These are phyloP conservation scores for Helichrysum umbraculigerum DNA, from an alignment of 129 eudicot genomes.

Conservation along the genomic window DNA sequence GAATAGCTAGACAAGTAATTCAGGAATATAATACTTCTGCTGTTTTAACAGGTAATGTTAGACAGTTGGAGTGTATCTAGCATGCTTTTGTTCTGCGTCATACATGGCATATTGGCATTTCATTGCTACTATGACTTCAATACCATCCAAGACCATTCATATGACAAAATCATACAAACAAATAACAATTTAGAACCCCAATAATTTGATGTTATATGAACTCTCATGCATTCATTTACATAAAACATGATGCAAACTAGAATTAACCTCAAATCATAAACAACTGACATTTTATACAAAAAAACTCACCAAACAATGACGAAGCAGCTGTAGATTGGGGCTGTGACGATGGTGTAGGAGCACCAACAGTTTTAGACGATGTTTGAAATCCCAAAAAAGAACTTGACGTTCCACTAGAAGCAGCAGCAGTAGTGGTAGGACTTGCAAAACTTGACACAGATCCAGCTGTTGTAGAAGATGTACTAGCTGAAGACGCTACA, in stretches of 20 bases:
- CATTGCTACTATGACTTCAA: neutral
- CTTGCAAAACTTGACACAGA: constrained; percentile 53
- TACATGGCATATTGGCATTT: neutral
- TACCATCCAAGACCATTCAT: constrained; percentile 2
- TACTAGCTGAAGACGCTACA: constrained; percentile 25
- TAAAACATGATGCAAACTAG: neutral
- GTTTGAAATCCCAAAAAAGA: constrained; percentile 50
- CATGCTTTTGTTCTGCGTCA: constrained; percentile 7
- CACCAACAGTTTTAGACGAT: constrained; percentile 39
- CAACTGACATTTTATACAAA: neutral
- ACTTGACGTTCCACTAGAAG: constrained; percentile 43
- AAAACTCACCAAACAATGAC: constrained; percentile 58
- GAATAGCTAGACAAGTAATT: neutral
- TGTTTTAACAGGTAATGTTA: neutral
- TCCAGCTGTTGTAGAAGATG: constrained; percentile 36
- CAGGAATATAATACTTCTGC: neutral
- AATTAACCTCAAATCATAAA: neutral
- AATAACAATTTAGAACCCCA: neutral
- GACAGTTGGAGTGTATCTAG: constrained; percentile 7
- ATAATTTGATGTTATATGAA: neutral
- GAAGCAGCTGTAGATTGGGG: constrained; percentile 51
- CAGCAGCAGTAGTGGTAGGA: constrained; percentile 36
- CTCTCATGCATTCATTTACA: constrained; percentile 14
- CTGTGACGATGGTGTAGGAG: constrained; percentile 46
- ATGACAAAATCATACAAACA: neutral